Base-by-base conservation (phyloP, 306 rosid species). In the Begonia peltatifolia region DNA sequence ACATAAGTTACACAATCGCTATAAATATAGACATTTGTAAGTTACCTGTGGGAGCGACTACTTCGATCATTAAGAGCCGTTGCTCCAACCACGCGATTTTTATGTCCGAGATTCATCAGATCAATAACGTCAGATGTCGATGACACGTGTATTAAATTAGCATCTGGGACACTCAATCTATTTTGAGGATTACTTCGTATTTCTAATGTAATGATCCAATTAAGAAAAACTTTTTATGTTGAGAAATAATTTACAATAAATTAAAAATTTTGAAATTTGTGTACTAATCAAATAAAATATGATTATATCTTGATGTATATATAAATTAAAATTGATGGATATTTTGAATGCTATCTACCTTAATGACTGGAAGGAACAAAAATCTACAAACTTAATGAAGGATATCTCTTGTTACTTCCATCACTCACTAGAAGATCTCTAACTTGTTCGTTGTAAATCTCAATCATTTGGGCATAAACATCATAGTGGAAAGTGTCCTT, bases 401-500 rank as follows among this genome's bases (percentile, higher is more conserved):
- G 97, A 89, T 89, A 89, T 89, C 95, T 82, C 76, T 70, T 89
- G 84, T 82, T 82, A 63, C 74, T 55, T 69, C 97, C 97, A 65
- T 80, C 97, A 20, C 76, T 63, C 64, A 82, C 83, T 65, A 89
- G 81, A 64, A 89, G 84, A 71, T 89, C 97, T 56, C 97, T 74
- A 62, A 89, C 97, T 89, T 84, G 97, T 77, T 89, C 97, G 3
- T 89, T 89, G 54, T 89, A 89, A 56, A 89, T 89, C 78, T 89
- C 97, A 66, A 89, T 85, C 97, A 89, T 89, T 70, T 89, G 97
- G 52, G 84, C 97, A 14, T 79, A 80, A 60, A 89, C 94, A 52
- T 84, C 90, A 47, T 84, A 84, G 66, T 52, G 71, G 50, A 84
- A 84, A 59, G 90, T 82, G 57, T 84, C 94, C 57, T 54, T 80